These are phyloP conservation scores for Xylaria venustula DNA, from an alignment of 495 filamentous ascomycete species.

Conservation along the genomic window DNA sequence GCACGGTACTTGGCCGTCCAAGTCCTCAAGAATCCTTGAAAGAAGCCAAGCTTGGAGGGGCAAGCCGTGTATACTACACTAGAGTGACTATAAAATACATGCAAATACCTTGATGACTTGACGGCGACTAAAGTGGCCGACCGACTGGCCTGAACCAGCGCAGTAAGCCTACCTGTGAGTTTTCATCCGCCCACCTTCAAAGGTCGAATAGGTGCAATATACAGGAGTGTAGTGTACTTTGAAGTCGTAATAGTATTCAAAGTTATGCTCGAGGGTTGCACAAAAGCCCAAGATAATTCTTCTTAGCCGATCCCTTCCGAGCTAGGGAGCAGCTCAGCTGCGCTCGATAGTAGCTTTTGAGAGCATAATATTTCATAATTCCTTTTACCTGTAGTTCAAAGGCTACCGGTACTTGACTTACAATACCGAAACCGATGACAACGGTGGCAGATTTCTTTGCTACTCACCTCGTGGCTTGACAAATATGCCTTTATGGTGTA, in stretches of 20 bases:
- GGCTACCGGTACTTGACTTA: not conserved
- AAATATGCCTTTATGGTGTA: not conserved
- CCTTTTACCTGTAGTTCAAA: not conserved
- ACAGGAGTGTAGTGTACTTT: not conserved
- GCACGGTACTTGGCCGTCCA: conserved; percentile 1
- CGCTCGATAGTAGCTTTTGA: not conserved
- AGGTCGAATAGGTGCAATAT: not conserved
- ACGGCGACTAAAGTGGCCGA: conserved; percentile 2
- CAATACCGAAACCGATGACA: not conserved
- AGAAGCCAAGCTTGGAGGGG: conserved; percentile 2
- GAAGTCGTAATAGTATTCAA: not conserved
- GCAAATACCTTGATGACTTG: conserved; percentile 2
- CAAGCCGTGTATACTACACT: not conserved
- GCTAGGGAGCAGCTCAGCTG: not conserved
- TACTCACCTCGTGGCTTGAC: not conserved
- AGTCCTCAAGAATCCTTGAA: not conserved
- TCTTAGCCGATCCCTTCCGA: conserved; percentile 3
- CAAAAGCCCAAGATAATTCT: conserved; percentile 4
- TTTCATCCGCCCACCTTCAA: not conserved
- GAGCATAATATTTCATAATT: not conserved
- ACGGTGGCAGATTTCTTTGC: not conserved
- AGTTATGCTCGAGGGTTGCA: conserved; percentile 4
- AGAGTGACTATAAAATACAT: conserved; percentile 12
- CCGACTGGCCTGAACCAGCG: not conserved
- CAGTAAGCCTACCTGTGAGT: conserved; percentile 2